phyloP scores from a whole-genome alignment of 805 yeast genomes.

The Isabelozyma gotoi region DNA sequence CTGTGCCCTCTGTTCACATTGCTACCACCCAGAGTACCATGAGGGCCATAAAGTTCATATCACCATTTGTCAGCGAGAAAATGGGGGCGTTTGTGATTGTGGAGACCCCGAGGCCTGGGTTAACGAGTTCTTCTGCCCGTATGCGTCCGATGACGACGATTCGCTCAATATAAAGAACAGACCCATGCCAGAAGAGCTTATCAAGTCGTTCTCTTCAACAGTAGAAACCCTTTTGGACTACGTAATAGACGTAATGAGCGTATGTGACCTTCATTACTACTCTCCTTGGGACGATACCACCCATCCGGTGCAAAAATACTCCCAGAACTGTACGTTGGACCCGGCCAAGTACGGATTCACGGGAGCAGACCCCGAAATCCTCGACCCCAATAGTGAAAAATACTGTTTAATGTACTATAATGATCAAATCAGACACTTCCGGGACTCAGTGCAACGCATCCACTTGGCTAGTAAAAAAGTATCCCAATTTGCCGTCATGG shows the following conservation, averaged over 20 bases:
- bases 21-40: slow-evolving; percentile 72
- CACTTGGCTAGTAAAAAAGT: slow-evolving; percentile 63
- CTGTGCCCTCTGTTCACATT: slow-evolving; percentile 76
- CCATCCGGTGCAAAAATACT: slow-evolving; percentile 24
- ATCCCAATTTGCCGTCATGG: slow-evolving; percentile 67
- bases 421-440: slow-evolving; percentile 73
- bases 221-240: slow-evolving; percentile 55
- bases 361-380: slow-evolving; percentile 30
- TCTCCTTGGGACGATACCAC: slow-evolving; percentile 22
- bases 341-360: slow-evolving; percentile 44
- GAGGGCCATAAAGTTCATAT: slow-evolving; percentile 69
- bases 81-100: slow-evolving; percentile 85
- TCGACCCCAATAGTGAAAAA: slow-evolving; percentile 40
- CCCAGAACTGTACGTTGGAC: slow-evolving; percentile 33
- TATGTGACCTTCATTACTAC: slow-evolving; percentile 41
- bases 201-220: slow-evolving; percentile 34
- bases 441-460: slow-evolving; percentile 70
- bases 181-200: slow-evolving; percentile 45
- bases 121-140: slow-evolving; percentile 49
- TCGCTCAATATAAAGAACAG: slow-evolving; percentile 2
- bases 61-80: slow-evolving; percentile 62
- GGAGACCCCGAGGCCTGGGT: slow-evolving; percentile 89
- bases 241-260: slow-evolving; percentile 59
- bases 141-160: slow-evolving; percentile 12
- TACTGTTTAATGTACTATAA: slow-evolving; percentile 68